These are phyloP conservation scores for Micromonas commoda DNA, from an alignment of 139 green algal species.

Conservation along the genomic window DNA sequence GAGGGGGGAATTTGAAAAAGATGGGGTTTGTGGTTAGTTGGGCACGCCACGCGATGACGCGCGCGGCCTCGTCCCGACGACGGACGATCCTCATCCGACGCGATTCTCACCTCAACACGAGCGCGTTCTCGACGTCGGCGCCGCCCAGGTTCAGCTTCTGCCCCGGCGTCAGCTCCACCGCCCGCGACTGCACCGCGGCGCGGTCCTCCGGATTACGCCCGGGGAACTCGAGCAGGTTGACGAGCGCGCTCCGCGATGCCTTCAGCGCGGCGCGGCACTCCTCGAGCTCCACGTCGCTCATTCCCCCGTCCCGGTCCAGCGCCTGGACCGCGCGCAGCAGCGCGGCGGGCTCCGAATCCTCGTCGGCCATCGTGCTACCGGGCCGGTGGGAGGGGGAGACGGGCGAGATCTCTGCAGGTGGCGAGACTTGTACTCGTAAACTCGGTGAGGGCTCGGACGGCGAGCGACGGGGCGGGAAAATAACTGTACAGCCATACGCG, in stretches of 20 bases:
- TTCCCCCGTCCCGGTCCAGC: neutral
- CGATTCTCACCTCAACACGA: neutral
- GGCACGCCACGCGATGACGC: too few relatives aligned
- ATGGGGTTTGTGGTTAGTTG: too few relatives aligned
- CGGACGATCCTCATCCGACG: neutral
- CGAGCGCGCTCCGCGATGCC: neutral
- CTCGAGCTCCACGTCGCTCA: neutral
- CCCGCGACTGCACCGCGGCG: neutral
- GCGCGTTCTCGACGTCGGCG: conserved; percentile 14
- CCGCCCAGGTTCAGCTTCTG: neutral
- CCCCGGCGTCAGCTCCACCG: neutral
- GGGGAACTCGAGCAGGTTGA: neutral
- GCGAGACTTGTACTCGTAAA: too few relatives aligned
- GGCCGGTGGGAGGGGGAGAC: neutral
- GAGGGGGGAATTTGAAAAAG: too few relatives aligned
- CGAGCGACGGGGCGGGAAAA: too few relatives aligned
- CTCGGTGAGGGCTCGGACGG: too few relatives aligned
- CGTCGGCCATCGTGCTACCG: neutral
- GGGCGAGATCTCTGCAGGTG: too few relatives aligned
- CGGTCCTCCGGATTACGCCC: neutral
- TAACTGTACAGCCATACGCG: too few relatives aligned
- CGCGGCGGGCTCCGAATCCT: neutral
- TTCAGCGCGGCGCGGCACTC: neutral
- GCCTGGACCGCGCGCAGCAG: neutral
- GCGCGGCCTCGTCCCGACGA: too few relatives aligned